Percentiles rank a stretch among this genome's conserved stretches.
phyloP scores from a whole-genome alignment of 2,329 filamentous ascomycete genomes.

The Aspergillus hortae region DNA sequence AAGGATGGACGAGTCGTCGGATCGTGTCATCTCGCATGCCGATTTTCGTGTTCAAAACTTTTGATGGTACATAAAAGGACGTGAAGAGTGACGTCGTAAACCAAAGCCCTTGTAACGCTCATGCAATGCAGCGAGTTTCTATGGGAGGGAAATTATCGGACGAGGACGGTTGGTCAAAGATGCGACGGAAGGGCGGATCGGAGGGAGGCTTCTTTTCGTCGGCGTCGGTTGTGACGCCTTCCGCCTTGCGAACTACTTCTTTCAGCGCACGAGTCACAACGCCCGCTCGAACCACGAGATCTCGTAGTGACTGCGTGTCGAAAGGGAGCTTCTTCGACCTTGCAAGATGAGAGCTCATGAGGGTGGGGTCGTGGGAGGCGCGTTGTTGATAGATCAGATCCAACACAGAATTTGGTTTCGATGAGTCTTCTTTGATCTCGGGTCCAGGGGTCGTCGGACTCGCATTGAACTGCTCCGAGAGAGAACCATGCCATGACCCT shows the following conservation, averaged over 20 bases:
- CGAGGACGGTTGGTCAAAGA: slow-evolving; percentile 41
- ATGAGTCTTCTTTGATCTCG: slow-evolving; percentile 53
- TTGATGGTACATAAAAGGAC: slow-evolving; percentile 12
- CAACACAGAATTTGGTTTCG: slow-evolving; percentile 60
- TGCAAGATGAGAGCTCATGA: slow-evolving; percentile 21
- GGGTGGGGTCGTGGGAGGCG: slow-evolving; percentile 27
- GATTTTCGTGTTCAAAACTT: slow-evolving; percentile 15
- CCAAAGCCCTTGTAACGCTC: neutral
- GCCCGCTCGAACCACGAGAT: slow-evolving; percentile 54
- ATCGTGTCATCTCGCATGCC: slow-evolving; percentile 14
- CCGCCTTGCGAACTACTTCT: slow-evolving; percentile 48
- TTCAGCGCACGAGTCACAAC: slow-evolving; percentile 49
- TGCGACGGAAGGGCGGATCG: slow-evolving; percentile 47
- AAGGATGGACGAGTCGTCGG: slow-evolving; percentile 7
- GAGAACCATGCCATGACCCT: slow-evolving; percentile 27
- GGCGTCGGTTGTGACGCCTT: slow-evolving; percentile 38
- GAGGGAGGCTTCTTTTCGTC: slow-evolving; percentile 26
- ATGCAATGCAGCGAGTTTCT: slow-evolving; percentile 21
- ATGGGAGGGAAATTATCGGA: slow-evolving; percentile 30
- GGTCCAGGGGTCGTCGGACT: slow-evolving; percentile 33
- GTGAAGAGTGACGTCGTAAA: slow-evolving; percentile 2
- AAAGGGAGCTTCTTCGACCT: slow-evolving; percentile 57
- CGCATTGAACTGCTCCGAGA: slow-evolving; percentile 25
- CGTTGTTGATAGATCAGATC: slow-evolving; percentile 56
- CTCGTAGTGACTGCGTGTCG: slow-evolving; percentile 61